Percentiles rank a stretch among this genome's conserved stretches.
Conservation (phyloP, 2,329 filamentous ascomycete genomes). For the Colletotrichum nymphaeae region DNA sequence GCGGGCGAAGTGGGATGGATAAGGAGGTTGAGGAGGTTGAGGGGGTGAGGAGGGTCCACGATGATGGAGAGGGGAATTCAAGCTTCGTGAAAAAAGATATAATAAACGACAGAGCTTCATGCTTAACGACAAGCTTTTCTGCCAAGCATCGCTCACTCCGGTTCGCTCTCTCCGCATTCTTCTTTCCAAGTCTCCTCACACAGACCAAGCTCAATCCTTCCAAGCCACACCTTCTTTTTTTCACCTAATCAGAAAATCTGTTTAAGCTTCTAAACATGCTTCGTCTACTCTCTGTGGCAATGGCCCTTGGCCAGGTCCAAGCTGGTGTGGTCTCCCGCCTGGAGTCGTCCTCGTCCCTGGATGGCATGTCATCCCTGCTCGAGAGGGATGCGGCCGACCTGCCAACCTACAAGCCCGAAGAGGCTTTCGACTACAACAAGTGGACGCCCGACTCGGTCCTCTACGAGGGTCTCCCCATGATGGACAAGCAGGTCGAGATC, state of each 20-base stretch:
- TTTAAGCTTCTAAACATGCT: neutral
- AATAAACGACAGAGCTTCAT: constrained; percentile 4
- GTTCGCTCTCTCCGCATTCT: neutral
- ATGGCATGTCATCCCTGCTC: neutral
- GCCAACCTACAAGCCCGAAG: neutral
- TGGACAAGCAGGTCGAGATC: constrained; percentile 4
- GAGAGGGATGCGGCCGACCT: neutral
- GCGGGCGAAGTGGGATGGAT: neutral
- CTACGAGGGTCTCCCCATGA: neutral
- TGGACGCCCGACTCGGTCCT: neutral
- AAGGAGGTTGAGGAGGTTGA: neutral
- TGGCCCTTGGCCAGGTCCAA: constrained; percentile 7
- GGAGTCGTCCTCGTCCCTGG: neutral
- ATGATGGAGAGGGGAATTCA: neutral
- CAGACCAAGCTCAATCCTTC: neutral
- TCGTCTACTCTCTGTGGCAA: constrained; percentile 1
- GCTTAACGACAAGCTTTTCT: neutral
- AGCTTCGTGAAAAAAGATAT: neutral
- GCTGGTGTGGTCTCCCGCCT: neutral
- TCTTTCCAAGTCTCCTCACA: neutral
- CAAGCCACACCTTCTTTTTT: neutral
- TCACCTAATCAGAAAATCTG: neutral
- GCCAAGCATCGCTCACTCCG: neutral
- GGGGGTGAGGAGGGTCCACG: neutral
- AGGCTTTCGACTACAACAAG: neutral